Conservation (phyloP, 768 basidiomycete species). For the Lactarius pseudohatsudake region DNA sequence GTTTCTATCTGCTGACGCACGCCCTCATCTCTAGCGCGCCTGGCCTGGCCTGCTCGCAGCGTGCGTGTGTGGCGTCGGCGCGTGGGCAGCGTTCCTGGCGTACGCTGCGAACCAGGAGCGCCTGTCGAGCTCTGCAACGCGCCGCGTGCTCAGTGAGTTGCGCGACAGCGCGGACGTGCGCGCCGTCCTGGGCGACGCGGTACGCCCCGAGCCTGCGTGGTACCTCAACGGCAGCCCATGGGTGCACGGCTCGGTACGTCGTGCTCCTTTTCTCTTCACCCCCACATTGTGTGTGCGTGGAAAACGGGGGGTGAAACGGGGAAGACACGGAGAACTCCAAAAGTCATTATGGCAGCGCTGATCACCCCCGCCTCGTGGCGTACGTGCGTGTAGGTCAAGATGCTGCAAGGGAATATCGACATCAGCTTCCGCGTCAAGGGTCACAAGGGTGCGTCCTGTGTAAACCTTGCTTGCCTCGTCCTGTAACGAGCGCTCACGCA, state of each 20-base stretch:
- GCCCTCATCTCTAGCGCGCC: conserved; percentile 33
- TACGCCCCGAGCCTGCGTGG: conserved; percentile 65
- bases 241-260: conserved; percentile 62
- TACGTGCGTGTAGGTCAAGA: conserved; percentile 52
- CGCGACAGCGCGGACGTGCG: conserved; percentile 51
- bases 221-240: conserved; percentile 76
- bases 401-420: conserved; percentile 75
- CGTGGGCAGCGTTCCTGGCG: conserved; percentile 68
- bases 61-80: conserved; percentile 52
- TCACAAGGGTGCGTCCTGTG: conserved; percentile 51
- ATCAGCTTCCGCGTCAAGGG: conserved; percentile 75
- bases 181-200: conserved; percentile 61
- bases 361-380: background rate
- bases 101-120: conserved; percentile 77
- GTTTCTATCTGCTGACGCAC: background rate
- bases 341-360: conserved; percentile 12
- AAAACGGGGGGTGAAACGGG: background rate
- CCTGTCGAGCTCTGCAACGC: conserved; percentile 71
- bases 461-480: background rate
- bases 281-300: too few relatives aligned
- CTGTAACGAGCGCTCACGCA: background rate
- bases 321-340: background rate
- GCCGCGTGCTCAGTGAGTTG: conserved; percentile 61
- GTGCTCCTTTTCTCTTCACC: too few relatives aligned
- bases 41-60: conserved; percentile 61